These are phyloP conservation scores for Lignosus rhinocerotis DNA, from an alignment of 1,284 basidiomycete genomes.

Conservation along the genomic window DNA sequence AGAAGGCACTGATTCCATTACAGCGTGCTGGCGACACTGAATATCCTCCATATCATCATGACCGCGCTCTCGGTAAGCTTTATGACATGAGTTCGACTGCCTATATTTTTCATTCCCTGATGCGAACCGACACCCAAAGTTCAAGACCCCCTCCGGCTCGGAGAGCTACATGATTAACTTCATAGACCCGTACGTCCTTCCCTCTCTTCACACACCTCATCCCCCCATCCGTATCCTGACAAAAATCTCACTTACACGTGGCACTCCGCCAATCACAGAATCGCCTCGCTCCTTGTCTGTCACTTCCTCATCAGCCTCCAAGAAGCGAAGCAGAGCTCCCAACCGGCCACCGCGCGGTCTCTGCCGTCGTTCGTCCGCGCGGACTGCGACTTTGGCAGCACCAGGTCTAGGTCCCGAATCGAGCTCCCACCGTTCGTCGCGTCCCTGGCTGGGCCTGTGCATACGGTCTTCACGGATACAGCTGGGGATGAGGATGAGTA, in stretches of 20 bases:
- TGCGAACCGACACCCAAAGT: background rate
- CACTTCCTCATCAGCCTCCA: conserved; percentile 1
- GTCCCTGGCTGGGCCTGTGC: background rate
- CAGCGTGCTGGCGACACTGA: background rate
- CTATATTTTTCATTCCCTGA: too few species aligned
- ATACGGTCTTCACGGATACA: too few species aligned
- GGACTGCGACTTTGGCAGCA: background rate
- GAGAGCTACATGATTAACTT: conserved; percentile 2
- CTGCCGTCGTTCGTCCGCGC: background rate
- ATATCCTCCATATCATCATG: background rate
- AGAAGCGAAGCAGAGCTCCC: background rate
- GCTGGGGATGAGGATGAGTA: too few species aligned
- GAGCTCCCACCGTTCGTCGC: background rate
- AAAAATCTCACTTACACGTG: too few species aligned
- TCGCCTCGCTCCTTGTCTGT: background rate
- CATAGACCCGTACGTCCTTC: background rate
- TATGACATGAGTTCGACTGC: background rate
- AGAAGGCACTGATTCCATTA: too few species aligned
- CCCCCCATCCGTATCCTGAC: background rate
- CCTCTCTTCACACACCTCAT: background rate
- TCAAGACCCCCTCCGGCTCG: background rate
- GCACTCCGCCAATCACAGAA: background rate
- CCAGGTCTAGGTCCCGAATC: background rate
- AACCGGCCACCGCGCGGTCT: background rate
- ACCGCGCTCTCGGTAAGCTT: background rate